phyloP scores from a whole-genome alignment of 148 eudicot species.

The Dysphania ambrosioides region DNA sequence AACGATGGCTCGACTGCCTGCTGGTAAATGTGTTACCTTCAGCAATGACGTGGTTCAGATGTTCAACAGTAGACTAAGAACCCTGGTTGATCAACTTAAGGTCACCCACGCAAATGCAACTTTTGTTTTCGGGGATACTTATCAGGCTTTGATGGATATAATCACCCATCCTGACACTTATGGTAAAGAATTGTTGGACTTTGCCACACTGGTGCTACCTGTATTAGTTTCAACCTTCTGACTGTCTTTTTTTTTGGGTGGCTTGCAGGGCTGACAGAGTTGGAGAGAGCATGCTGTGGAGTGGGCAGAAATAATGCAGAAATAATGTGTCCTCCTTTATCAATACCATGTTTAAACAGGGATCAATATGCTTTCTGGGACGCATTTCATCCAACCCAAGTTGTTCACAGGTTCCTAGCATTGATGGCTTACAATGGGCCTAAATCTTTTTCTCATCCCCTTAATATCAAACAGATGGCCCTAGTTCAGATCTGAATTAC shows the following conservation, averaged over 20 bases:
- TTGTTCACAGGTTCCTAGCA: conserved; percentile 52
- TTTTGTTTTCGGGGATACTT: conserved; percentile 63
- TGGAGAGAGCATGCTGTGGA: conserved; percentile 71
- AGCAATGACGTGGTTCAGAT: conserved; percentile 47
- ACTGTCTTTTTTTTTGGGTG: too few species aligned
- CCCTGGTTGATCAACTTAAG: conserved; percentile 52
- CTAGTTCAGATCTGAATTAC: background rate
- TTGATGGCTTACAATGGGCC: conserved; percentile 52
- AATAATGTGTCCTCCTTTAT: conserved; percentile 68
- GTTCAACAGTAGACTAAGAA: conserved; percentile 51
- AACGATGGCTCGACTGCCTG: conserved; percentile 27
- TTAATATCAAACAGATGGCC: conserved; percentile 48
- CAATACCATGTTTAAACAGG: conserved; percentile 62
- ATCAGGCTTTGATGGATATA: conserved; percentile 47
- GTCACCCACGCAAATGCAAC: conserved; percentile 37
- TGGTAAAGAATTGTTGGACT: conserved; percentile 36
- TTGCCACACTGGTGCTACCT: too few species aligned
- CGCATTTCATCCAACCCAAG: conserved; percentile 77
- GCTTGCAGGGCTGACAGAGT: conserved; percentile 60
- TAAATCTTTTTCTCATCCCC: conserved; percentile 41
- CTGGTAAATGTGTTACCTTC: conserved; percentile 39
- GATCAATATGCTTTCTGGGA: conserved; percentile 72
- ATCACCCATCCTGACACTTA: conserved; percentile 40
- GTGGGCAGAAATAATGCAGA: conserved; percentile 62
- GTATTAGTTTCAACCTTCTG: too few species aligned